A percentile compares a stretch with the other conserved stretches of the same genome.
Evolutionary conservation across 208 protist species (phyloP).

Genomic region (Blechomonas ayalai): DNA sequence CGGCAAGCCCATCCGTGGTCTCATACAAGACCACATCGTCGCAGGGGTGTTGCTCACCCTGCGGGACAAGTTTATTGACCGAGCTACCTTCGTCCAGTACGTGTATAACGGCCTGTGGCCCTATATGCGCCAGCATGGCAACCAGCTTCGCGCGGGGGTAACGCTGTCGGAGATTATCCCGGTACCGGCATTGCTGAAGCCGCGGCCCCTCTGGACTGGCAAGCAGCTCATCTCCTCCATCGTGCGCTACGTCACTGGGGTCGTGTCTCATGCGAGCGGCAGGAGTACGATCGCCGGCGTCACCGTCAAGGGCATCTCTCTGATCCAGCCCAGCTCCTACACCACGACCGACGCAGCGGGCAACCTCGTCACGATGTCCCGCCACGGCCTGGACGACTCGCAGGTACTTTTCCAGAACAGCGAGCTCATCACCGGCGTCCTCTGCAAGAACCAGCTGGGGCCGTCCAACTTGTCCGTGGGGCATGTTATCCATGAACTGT

Average conservation of each 20-base stretch:
- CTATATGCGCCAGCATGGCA: constrained; percentile 58
- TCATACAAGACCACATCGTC: constrained; percentile 99
- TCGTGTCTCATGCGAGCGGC: constrained; percentile 5
- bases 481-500: constrained; percentile 97
- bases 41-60: constrained; percentile 95
- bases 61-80: constrained; percentile 94
- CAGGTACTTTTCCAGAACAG: constrained; percentile 88
- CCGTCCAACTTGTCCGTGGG: constrained; percentile 81
- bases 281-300: constrained; percentile 43
- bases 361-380: constrained; percentile 19
- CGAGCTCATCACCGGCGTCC: constrained; percentile 95
- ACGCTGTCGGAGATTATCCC: constrained; percentile 76
- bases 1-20: constrained; percentile 97
- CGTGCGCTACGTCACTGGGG: constrained; percentile 69
- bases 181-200: constrained; percentile 93
- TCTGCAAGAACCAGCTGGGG: constrained; percentile 97
- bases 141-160: constrained; percentile 14
- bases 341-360: constrained; percentile 29
- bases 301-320: constrained; percentile 78
- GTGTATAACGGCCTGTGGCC: constrained; percentile 87
- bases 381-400: constrained; percentile 58
- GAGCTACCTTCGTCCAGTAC: constrained; percentile 90
- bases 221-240: constrained; percentile 96
- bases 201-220: constrained; percentile 93
- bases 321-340: constrained; percentile 76